Conservation (phyloP, 2,329 filamentous ascomycete genomes). For the Eurotiales sp. region DNA sequence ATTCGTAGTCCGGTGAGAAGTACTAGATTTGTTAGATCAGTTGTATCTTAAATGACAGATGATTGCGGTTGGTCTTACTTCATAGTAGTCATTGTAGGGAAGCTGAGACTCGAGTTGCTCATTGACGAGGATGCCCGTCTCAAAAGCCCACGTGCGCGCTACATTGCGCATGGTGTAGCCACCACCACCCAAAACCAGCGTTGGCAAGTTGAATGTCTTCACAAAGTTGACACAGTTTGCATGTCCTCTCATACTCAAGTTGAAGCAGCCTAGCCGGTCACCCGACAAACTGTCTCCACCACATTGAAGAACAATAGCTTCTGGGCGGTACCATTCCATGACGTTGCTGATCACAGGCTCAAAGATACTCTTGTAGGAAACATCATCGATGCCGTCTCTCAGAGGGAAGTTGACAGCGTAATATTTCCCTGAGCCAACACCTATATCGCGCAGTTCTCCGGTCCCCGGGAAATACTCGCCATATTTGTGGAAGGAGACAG, state of each 20-base stretch:
- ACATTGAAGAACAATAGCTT: conserved; percentile 66
- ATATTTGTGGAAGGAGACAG: conserved; percentile 68
- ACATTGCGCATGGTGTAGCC: conserved; percentile 68
- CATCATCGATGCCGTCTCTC: conserved; percentile 65
- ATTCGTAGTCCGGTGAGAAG: conserved; percentile 66
- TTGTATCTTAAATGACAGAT: not conserved
- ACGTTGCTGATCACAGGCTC: conserved; percentile 65
- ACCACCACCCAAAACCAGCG: conserved; percentile 63
- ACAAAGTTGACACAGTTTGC: conserved; percentile 68
- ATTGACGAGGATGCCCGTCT: conserved; percentile 80
- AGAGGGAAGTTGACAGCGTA: conserved; percentile 68
- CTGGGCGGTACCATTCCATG: conserved; percentile 66
- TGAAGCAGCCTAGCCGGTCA: conserved; percentile 66
- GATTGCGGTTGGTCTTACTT: conserved; percentile 40
- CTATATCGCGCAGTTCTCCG: conserved; percentile 65
- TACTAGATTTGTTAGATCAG: conserved; percentile 45
- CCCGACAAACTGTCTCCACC: conserved; percentile 66
- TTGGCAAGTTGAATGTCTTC: conserved; percentile 63
- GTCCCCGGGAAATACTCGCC: conserved; percentile 70
- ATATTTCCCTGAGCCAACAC: conserved; percentile 63
- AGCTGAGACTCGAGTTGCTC: conserved; percentile 77
- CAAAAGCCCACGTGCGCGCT: conserved; percentile 58
- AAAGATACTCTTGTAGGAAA: conserved; percentile 65
- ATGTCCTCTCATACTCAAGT: conserved; percentile 66
- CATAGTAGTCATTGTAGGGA: conserved; percentile 95